Evolutionary conservation across 345 rosid species (phyloP), one percentile per base, ranked within the genome.

Genomic region (Bruguiera gymnorhiza): DNA sequence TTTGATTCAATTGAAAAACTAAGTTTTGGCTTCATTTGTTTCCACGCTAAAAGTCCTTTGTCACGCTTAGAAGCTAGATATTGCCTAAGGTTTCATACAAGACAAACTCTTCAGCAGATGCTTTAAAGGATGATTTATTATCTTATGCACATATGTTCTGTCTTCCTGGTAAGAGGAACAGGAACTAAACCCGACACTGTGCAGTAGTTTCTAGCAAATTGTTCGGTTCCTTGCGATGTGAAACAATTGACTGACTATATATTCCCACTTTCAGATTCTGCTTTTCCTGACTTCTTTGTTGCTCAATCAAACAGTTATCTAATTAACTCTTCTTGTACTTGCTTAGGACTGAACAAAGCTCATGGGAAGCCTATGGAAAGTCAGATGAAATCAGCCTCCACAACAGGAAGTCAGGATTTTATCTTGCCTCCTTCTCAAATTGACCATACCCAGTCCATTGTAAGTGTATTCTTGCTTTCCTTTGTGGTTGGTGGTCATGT

Each of bases 331-430:
- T 69, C 27, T 63, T 76, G 39, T 65, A 62, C 63, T 51, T 77
- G 55, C 75, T 21, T 75, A 92, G 97, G 91, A 82, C 68, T 65
- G 66, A 75, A 73, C 60, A 81, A 74, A 68, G 75, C 73, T 67
- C 79, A 76, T 6, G 63, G 48, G 71, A 86, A 80, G 73, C 69
- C 81, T 56, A 68, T 60, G 65, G 85, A 68, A 63, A 74, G 79
- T 71, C 76, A 76, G 34, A 8, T 71, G 24, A 85, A 84, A 50
- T 62, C 83, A 57, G 75, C 69, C 66, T 51, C 84, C n/a, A 60
- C 86, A 64, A 62, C 77, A 34, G 85, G 75, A 67, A 71, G 83
- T 76, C 85, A 77, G 66, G 94, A 84, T 19, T 77, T 77, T 77
- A 68, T 76, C 34, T 74, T 81, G 62, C 66, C 85, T 65, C 83